phyloP scores from a whole-genome alignment of 108 stramenopile genomes.

The Chaetoceros tenuissimus region DNA sequence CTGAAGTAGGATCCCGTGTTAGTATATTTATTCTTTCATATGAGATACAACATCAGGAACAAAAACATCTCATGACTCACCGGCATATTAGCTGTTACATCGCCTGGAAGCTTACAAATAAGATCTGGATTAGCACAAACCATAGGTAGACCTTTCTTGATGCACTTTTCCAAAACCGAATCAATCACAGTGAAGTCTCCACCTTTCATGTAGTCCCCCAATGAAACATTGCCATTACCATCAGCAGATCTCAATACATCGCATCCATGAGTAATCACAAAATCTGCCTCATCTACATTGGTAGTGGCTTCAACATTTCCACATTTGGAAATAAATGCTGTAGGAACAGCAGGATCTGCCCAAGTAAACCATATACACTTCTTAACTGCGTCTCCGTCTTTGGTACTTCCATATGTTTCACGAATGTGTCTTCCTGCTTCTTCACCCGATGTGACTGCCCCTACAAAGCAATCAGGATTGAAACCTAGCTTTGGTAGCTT shows the following conservation, averaged over 20 bases:
- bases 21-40: neutral
- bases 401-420: conserved; percentile 14
- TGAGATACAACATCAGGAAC: neutral
- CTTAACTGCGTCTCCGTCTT: conserved; percentile 6
- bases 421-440: conserved; percentile 40
- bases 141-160: conserved; percentile 45
- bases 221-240: conserved; percentile 7
- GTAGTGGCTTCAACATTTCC: conserved; percentile 35
- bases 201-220: conserved; percentile 19
- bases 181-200: conserved; percentile 30
- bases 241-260: conserved; percentile 34
- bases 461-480: conserved; percentile 43
- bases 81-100: conserved; percentile 56
- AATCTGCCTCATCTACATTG: conserved; percentile 60
- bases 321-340: conserved; percentile 42
- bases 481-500: conserved; percentile 69
- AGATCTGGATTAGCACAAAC: conserved; percentile 80
- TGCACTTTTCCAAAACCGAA: conserved; percentile 32
- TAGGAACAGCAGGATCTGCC: conserved; percentile 35
- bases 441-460: conserved; percentile 80
- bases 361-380: conserved; percentile 66
- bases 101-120: conserved; percentile 39
- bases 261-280: conserved; percentile 55
- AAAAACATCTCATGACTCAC: conserved; percentile 9
- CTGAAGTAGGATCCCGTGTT: neutral